Percentiles rank a stretch among this genome's conserved stretches.
Conservation (phyloP, 306 rosid genomes). For the Citrullus colocynthis region DNA sequence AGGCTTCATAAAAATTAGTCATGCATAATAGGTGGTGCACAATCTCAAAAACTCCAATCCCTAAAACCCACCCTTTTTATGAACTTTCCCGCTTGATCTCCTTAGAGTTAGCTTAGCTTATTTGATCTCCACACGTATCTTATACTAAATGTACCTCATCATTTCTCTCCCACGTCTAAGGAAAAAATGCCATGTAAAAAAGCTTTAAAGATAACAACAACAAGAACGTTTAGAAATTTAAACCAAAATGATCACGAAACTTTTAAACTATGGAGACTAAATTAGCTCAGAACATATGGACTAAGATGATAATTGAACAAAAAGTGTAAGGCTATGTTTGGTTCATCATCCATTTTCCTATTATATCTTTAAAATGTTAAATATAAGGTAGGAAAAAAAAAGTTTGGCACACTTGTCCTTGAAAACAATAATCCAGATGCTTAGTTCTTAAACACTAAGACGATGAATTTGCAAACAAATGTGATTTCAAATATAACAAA, state of each 20-base stretch:
- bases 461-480: background rate
- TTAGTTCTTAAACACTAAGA: background rate
- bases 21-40: background rate
- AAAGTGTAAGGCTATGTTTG: background rate
- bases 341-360: background rate
- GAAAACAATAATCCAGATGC: background rate
- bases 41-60: background rate
- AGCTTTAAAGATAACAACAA: background rate
- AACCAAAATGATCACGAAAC: background rate
- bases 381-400: background rate
- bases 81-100: background rate
- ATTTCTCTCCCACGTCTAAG: background rate
- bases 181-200: background rate
- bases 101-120: background rate
- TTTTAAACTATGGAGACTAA: background rate
- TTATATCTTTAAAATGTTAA: background rate
- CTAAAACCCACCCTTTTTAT: background rate
- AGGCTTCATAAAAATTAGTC: background rate
- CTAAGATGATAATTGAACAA: background rate
- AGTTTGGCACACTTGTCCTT: background rate
- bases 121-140: background rate
- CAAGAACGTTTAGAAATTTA: background rate
- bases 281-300: background rate
- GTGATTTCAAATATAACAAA: background rate
- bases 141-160: background rate